Conservation (phyloP, 345 rosid genomes). For the Noccaea caerulescens region DNA sequence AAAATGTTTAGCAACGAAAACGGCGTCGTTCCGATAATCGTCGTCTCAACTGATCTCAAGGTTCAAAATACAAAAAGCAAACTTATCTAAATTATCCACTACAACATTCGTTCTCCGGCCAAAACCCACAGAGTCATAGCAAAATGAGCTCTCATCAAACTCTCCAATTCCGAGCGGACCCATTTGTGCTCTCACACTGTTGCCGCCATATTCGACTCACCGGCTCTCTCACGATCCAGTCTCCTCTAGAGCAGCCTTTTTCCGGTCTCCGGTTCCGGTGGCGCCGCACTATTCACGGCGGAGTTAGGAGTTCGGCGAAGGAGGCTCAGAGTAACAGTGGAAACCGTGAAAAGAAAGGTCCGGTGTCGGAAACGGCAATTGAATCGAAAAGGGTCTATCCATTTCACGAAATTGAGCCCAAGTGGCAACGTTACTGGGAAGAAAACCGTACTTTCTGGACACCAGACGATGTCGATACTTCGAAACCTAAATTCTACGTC, state of each 20-base stretch:
- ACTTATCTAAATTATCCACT: constrained; percentile 40
- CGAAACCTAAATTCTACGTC: constrained; percentile 90
- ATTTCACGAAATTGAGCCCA: constrained; percentile 86
- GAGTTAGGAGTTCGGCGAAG: constrained; percentile 29
- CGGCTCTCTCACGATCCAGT: constrained; percentile 26
- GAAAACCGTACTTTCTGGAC: constrained; percentile 74
- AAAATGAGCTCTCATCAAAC: constrained; percentile 46
- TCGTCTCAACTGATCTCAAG: constrained; percentile 6
- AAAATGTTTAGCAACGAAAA: neutral
- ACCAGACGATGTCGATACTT: constrained; percentile 78
- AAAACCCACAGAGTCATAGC: neutral
- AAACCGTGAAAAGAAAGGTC: constrained; percentile 22
- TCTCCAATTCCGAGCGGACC: constrained; percentile 40
- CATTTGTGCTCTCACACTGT: constrained; percentile 40
- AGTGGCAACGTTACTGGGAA: constrained; percentile 93
- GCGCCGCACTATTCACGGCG: constrained; percentile 27
- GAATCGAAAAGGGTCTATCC: constrained; percentile 73
- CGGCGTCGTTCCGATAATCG: neutral
- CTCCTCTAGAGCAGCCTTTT: constrained; percentile 38
- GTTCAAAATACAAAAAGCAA: constrained; percentile 30
- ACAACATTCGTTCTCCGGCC: constrained; percentile 22
- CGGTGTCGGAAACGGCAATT: constrained; percentile 22
- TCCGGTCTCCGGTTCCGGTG: constrained; percentile 19
- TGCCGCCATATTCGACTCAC: constrained; percentile 13
- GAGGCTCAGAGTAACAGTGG: constrained; percentile 22